Conservation (phyloP, 352 stramenopile species). For the Phytophthora pini region DNA sequence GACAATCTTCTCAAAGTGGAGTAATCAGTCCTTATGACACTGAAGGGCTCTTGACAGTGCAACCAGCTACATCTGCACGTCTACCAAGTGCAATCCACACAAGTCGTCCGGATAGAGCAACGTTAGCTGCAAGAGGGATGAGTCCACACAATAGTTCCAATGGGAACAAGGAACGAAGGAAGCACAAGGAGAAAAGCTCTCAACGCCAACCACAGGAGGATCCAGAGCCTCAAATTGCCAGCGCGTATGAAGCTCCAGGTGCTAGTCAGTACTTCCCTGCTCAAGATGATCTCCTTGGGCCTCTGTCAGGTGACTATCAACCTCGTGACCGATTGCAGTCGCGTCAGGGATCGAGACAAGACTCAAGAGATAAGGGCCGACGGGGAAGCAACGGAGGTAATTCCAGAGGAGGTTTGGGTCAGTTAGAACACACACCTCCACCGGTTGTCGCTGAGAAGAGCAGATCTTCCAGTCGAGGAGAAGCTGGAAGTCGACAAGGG, state of each 20-base stretch:
- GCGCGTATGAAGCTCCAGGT: conserved; percentile 27
- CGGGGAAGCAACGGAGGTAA: conserved; percentile 8
- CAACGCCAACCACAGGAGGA: conserved; percentile 31
- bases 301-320: conserved; percentile 61
- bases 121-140: conserved; percentile 17
- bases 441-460: conserved; percentile 15
- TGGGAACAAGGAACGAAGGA: conserved; percentile 43
- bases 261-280: conserved; percentile 28
- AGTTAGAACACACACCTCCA: conserved; percentile 49
- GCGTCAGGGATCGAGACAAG: conserved; percentile 72
- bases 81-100: conserved; percentile 47
- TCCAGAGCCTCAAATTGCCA: conserved; percentile 31
- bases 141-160: conserved; percentile 41
- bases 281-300: conserved; percentile 50
- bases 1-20: conserved; percentile 14
- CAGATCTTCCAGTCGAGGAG: conserved; percentile 30
- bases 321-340: conserved; percentile 79
- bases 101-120: conserved; percentile 20
- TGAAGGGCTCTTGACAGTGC: background rate
- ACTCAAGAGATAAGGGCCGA: conserved; percentile 38
- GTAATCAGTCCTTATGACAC: conserved; percentile 14
- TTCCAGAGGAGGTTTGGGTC: conserved; percentile 38
- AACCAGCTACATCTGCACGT: conserved; percentile 27
- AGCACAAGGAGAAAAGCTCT: conserved; percentile 43
- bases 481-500: conserved; percentile 31